Evolutionary conservation across 2,329 filamentous ascomycete genomes (phyloP).

Genomic region (Hypoxylon sp.): DNA sequence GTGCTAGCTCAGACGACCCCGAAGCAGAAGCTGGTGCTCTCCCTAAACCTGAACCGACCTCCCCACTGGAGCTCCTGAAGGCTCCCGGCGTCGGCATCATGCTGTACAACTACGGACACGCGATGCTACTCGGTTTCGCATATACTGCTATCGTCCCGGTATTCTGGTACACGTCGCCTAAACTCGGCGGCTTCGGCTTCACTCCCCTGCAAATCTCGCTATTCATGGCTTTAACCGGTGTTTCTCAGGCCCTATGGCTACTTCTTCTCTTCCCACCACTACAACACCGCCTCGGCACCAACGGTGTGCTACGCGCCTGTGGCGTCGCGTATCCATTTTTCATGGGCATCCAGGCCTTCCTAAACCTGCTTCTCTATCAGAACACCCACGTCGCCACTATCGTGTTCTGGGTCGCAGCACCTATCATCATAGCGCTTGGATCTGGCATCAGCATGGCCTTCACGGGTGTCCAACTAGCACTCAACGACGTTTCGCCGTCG

Average conservation of each 20-base stretch:
- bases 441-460: constrained; percentile 77
- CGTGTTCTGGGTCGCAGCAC: constrained; percentile 69
- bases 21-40: constrained; percentile 37
- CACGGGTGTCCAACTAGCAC: constrained; percentile 77
- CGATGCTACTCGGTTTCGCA: constrained; percentile 76
- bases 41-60: constrained; percentile 53
- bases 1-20: constrained; percentile 7
- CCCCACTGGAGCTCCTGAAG: constrained; percentile 68
- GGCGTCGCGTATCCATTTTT: constrained; percentile 73
- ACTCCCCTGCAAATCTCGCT: constrained; percentile 72
- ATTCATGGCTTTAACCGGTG: constrained; percentile 74
- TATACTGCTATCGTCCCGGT: constrained; percentile 80
- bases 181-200: constrained; percentile 76
- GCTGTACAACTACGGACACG: constrained; percentile 74
- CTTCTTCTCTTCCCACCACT: constrained; percentile 77
- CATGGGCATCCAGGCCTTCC: constrained; percentile 66
- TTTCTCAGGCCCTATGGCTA: constrained; percentile 78
- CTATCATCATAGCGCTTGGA: constrained; percentile 64
- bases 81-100: constrained; percentile 75
- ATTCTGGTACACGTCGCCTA: constrained; percentile 74
- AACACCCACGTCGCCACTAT: constrained; percentile 54
- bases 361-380: constrained; percentile 68
- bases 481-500: constrained; percentile 80
- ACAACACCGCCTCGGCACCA: constrained; percentile 75
- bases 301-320: constrained; percentile 72